phyloP scores from a whole-genome alignment of 1,284 basidiomycete species.

The Apiotrichum akiyoshidainum region DNA sequence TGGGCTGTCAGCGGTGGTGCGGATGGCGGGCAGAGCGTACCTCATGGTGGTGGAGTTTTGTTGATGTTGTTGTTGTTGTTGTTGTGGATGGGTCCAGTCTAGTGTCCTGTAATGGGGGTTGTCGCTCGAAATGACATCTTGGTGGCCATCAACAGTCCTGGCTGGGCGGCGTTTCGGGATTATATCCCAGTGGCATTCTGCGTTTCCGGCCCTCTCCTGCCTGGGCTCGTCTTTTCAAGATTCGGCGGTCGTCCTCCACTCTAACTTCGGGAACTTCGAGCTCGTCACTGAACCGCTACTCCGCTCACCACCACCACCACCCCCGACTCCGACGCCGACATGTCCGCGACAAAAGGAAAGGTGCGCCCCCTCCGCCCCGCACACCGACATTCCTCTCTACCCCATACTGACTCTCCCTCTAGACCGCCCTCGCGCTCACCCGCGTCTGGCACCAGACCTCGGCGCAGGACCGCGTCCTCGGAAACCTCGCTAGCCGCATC shows the following conservation, averaged over 20 bases:
- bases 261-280: neutral
- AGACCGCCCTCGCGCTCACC: conserved; percentile 87
- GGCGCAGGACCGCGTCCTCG: conserved; percentile 82
- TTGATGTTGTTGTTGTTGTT: neutral
- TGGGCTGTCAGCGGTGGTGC: conserved; percentile 42
- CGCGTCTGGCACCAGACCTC: conserved; percentile 95
- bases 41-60: neutral
- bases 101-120: neutral
- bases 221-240: neutral
- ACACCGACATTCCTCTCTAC: no score
- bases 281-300: neutral
- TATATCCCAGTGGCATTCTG: conserved; percentile 2
- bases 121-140: neutral
- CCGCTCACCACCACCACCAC: neutral
- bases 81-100: neutral
- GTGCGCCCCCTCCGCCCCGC: no score
- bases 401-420: neutral
- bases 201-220: no score
- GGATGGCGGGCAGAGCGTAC: no score
- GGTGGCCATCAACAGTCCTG: neutral
- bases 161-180: conserved; percentile 5
- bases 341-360: conserved; percentile 35
- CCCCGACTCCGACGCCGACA: conserved; percentile 1
- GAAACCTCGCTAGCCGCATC: conserved; percentile 89
- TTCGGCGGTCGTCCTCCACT: conserved; percentile 2